Conservation (phyloP, 2,329 filamentous ascomycete genomes). For the Chaetomium globosum region DNA sequence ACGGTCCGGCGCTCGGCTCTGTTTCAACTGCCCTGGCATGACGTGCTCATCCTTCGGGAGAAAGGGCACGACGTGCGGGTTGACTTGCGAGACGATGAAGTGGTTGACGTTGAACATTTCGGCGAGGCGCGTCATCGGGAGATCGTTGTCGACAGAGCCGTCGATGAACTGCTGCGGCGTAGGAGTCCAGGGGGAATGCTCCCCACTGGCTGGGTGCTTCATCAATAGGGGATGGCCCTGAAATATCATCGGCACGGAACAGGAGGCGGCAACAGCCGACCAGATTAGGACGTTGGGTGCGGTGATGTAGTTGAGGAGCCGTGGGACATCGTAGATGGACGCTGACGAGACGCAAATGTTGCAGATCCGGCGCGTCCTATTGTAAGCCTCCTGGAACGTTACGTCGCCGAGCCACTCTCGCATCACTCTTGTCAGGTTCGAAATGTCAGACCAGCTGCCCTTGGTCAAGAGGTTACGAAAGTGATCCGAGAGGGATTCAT, state of each 20-base stretch:
- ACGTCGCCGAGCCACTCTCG: slow-evolving; percentile 78
- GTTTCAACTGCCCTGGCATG: slow-evolving; percentile 29
- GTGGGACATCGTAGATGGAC: slow-evolving; percentile 81
- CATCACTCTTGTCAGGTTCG: slow-evolving; percentile 80
- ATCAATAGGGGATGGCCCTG: slow-evolving; percentile 75
- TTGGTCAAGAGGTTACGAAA: slow-evolving; percentile 75
- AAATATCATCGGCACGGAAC: slow-evolving; percentile 87
- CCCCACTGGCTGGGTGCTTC: slow-evolving; percentile 80
- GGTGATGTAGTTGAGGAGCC: slow-evolving; percentile 88
- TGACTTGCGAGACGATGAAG: slow-evolving; percentile 96
- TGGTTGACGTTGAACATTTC: slow-evolving; percentile 99
- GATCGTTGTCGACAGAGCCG: slow-evolving; percentile 90
- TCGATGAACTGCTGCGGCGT: slow-evolving; percentile 87
- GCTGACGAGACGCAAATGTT: slow-evolving; percentile 93
- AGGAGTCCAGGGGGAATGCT: slow-evolving; percentile 81
- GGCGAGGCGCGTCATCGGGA: slow-evolving; percentile 84
- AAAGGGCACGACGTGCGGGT: slow-evolving; percentile 90
- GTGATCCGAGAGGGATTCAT: slow-evolving; percentile 68
- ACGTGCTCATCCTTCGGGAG: slow-evolving; percentile 70
- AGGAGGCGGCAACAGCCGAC: slow-evolving; percentile 95
- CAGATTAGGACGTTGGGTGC: slow-evolving; percentile 94
- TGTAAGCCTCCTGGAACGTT: slow-evolving; percentile 94
- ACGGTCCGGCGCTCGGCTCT: slow-evolving; percentile 23
- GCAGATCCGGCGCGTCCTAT: slow-evolving; percentile 85
- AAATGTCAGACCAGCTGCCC: slow-evolving; percentile 82